Percentiles rank a stretch among this genome's conserved stretches.
Conservation (phyloP, 2,329 filamentous ascomycete genomes). For the Akanthomyces dipterigenus region DNA sequence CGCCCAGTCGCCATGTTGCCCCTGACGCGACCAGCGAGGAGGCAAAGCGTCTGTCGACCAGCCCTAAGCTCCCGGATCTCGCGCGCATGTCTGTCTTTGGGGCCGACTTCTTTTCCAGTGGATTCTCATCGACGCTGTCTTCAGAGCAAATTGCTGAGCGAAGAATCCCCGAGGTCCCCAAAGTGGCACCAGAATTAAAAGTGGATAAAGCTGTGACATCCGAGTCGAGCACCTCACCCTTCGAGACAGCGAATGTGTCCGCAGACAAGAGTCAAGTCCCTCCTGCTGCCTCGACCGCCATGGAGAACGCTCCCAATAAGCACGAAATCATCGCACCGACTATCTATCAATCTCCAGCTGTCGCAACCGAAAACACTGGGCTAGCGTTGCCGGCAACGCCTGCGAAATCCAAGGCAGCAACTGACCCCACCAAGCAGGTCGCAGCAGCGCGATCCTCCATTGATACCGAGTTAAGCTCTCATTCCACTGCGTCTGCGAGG, state of each 20-base stretch:
- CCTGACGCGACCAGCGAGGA: slow-evolving; percentile 16
- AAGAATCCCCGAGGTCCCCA: slow-evolving; percentile 7
- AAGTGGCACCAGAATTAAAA: slow-evolving; percentile 7
- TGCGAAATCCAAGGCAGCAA: neutral
- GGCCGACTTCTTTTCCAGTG: slow-evolving; percentile 44
- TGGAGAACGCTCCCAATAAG: neutral
- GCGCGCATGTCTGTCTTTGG: slow-evolving; percentile 55
- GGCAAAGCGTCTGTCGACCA: slow-evolving; percentile 37
- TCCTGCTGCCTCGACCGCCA: neutral
- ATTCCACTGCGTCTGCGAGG: neutral
- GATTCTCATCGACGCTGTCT: slow-evolving; percentile 11
- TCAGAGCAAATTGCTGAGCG: slow-evolving; percentile 11
- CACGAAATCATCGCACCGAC: neutral
- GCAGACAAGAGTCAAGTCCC: neutral
- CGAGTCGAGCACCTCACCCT: neutral
- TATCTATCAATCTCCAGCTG: neutral
- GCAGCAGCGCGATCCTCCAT: neutral
- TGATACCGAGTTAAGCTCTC: neutral
- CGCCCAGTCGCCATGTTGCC: neutral
- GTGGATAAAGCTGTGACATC: neutral
- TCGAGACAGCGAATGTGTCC: slow-evolving; percentile 3
- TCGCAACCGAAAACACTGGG: neutral
- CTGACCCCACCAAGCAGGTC: neutral
- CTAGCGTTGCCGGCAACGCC: neutral
- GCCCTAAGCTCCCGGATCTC: slow-evolving; percentile 52